Evolutionary conservation across 495 filamentous ascomycete genomes (phyloP), one percentile per base, ranked within the genome.

Genomic region (Baudoinia panamericana): DNA sequence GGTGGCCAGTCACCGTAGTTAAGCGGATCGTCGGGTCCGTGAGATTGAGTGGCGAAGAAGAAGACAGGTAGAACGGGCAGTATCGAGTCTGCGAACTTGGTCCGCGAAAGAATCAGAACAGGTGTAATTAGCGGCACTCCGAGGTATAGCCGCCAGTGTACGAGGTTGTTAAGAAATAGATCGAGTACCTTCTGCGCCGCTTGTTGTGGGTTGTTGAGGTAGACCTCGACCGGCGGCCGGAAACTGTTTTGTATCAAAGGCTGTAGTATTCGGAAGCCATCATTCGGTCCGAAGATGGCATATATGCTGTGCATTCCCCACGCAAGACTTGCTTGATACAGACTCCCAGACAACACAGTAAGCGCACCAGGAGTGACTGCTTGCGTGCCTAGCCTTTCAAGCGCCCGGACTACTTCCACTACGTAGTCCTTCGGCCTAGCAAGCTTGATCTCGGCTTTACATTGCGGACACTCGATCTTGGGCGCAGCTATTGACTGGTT

Each of bases 401-500:
- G 25, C 27, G 57, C 39, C 13, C 77, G 70, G 27, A 76, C 65
- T 3, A 68, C 41, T 36, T 74, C 69, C 15, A 92, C 70, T 27
- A 84, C 56, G 24, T 67, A 57, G 58, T 84, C 83, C 42, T 68
- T 69, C 20, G 80, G 83, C 29, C 84, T 74, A 12, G 74, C 71
- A 33, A 96, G 62, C 9, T 68, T 59, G 45, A 96, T 90, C 43
- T 78, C 73, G 1, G 73, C 69, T 55, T 90, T 87, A 70, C 90
- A 97, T 48, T 87, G 79, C 5, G 87, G 85, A 56, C 90, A 97
- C 36, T 69, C 58, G 50, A 94, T 73, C 41, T 74, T 78, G 41
- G 65, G 66, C 15, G 53, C 52, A 12, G n/a, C 4, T 1, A 46
- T 32, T 1, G 21, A 9, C 22, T 23, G 36, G 17, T 39, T 30